Percentiles rank a stretch among this genome's conserved stretches.
phyloP scores from a whole-genome alignment of 805 yeast genomes.

The Schwanniomyces vanrijiae region DNA sequence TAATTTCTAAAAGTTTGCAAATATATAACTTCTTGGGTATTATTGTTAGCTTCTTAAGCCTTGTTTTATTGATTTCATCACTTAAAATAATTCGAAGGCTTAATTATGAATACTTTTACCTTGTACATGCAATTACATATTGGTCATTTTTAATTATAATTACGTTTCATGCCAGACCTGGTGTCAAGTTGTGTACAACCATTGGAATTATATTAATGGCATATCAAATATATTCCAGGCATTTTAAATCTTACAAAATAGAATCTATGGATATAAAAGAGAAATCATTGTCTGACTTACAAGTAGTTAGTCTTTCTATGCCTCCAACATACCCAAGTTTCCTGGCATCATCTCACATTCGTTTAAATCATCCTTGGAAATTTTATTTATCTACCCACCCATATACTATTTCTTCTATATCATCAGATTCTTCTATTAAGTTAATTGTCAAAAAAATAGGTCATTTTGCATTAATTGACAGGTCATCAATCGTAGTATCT shows the following conservation, averaged over 20 bases:
- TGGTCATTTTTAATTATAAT: constrained; percentile 45
- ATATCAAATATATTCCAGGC: constrained; percentile 37
- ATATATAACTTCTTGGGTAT: constrained; percentile 55
- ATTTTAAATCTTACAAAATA: constrained; percentile 14
- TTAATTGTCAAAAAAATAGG: constrained; percentile 47
- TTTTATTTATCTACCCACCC: constrained; percentile 64
- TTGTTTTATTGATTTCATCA: constrained; percentile 45
- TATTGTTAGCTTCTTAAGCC: constrained; percentile 33
- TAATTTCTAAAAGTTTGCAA: constrained; percentile 30
- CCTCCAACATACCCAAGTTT: constrained; percentile 21
- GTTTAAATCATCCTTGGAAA: constrained; percentile 44
- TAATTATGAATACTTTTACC: constrained; percentile 54
- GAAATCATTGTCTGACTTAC: constrained; percentile 14
- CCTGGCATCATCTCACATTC: constrained; percentile 58
- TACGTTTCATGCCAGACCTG: constrained; percentile 70
- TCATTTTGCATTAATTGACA: constrained; percentile 11
- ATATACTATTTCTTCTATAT: constrained; percentile 54
- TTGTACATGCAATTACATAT: constrained; percentile 54
- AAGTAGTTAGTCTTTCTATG: constrained; percentile 18
- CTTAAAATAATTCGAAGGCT: constrained; percentile 48
- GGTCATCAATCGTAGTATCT: constrained; percentile 13
- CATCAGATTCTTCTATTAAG: constrained; percentile 38
- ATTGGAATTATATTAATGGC: constrained; percentile 23
- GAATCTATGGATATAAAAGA: constrained; percentile 15
- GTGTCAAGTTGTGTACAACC: constrained; percentile 35